Percentiles rank a stretch among this genome's conserved stretches.
phyloP scores from a whole-genome alignment of 1,284 basidiomycete species.

The Malassezia dermatis region DNA sequence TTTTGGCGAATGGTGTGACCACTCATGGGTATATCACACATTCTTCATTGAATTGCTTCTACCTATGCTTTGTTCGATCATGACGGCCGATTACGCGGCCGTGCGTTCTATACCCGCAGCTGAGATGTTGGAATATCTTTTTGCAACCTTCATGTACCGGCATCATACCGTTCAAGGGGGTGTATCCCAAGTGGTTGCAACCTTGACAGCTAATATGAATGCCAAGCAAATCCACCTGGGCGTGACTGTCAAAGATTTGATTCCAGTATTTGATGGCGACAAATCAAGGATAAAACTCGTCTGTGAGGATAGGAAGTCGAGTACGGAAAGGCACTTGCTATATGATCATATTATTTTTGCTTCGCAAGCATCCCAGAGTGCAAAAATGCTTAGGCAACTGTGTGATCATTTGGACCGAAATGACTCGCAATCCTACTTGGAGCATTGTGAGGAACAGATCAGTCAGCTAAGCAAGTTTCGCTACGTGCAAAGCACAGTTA shows the following conservation, averaged over 20 bases:
- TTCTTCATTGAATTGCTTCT: conserved; percentile 30
- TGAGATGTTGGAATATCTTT: conserved; percentile 43
- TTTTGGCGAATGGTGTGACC: conserved; percentile 12
- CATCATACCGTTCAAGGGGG: conserved; percentile 42
- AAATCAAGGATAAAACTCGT: neutral
- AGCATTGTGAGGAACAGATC: neutral
- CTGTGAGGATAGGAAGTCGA: neutral
- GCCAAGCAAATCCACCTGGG: conserved; percentile 7
- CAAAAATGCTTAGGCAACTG: neutral
- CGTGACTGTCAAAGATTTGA: conserved; percentile 12
- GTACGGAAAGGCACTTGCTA: neutral
- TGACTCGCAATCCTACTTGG: neutral
- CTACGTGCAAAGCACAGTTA: conserved; percentile 13
- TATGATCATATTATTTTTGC: conserved; percentile 14
- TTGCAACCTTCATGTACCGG: conserved; percentile 29
- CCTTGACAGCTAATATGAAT: conserved; percentile 16
- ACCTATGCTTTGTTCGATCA: conserved; percentile 36
- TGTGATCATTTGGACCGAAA: neutral
- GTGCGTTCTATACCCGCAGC: conserved; percentile 29
- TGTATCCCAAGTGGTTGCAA: conserved; percentile 29
- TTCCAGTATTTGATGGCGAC: conserved; percentile 1
- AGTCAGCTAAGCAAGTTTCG: neutral
- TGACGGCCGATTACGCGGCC: conserved; percentile 24
- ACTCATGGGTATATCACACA: conserved; percentile 9
- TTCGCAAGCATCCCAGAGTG: conserved; percentile 5